A percentile compares a stretch with the other conserved stretches of the same genome.
Conservation (phyloP, 176 grass and related monocot species). For the Cocos nucifera region DNA sequence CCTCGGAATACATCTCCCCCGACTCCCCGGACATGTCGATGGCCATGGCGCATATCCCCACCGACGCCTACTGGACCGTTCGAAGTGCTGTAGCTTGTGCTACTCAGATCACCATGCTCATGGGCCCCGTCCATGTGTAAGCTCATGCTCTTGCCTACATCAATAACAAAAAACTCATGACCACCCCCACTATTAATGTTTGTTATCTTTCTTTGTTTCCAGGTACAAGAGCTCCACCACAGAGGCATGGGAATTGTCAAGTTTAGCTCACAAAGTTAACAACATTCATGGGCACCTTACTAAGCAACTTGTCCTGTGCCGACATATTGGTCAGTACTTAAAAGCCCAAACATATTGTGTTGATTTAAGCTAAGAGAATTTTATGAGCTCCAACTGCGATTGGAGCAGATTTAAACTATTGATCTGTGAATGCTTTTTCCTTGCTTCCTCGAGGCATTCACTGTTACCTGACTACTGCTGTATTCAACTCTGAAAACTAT, state of each 20-base stretch:
- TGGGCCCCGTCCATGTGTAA: slow-evolving; percentile 36
- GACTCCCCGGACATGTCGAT: slow-evolving; percentile 17
- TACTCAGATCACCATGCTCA: slow-evolving; percentile 26
- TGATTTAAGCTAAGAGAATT: too few species aligned
- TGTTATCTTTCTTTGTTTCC: not conserved
- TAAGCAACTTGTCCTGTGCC: slow-evolving; percentile 25
- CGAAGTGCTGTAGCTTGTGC: slow-evolving; percentile 31
- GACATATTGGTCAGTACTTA: slow-evolving; percentile 18
- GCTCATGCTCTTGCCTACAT: not conserved
- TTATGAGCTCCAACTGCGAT: too few species aligned
- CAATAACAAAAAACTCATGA: too few species aligned
- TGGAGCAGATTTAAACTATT: too few species aligned
- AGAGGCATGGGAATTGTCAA: slow-evolving; percentile 38
- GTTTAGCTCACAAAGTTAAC: slow-evolving; percentile 34
- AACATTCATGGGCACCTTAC: slow-evolving; percentile 28
- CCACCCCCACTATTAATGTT: not conserved
- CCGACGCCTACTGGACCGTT: slow-evolving; percentile 36
- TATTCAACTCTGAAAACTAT: too few species aligned
- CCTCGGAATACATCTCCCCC: too few species aligned
- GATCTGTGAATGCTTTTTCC: too few species aligned
- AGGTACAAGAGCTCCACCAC: slow-evolving; percentile 34
- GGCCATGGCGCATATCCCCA: slow-evolving; percentile 24
- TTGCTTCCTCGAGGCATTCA: too few species aligned
- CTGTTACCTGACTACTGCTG: too few species aligned
- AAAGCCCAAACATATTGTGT: too few species aligned